These are phyloP conservation scores for Epithele typhae DNA, from an alignment of 768 basidiomycete species.

Conservation along the genomic window DNA sequence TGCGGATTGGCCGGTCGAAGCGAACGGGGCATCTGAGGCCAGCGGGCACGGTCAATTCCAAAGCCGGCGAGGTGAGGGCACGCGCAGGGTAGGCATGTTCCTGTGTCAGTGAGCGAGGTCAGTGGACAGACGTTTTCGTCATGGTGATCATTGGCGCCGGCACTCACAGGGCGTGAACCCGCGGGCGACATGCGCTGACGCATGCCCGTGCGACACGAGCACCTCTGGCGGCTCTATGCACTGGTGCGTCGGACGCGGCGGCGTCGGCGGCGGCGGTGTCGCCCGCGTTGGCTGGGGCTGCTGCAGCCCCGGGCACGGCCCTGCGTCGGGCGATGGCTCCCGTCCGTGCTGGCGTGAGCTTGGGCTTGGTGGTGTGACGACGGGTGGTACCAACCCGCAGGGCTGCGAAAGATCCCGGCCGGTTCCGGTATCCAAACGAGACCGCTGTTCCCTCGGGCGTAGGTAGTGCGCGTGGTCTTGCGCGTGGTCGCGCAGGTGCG, in stretches of 20 bases:
- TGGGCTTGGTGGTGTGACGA: neutral
- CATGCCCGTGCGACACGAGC: neutral
- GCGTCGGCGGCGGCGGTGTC: neutral
- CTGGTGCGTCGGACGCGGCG: neutral
- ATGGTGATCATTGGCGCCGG: too few species aligned
- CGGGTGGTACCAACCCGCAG: slow-evolving; percentile 1
- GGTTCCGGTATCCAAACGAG: too few species aligned
- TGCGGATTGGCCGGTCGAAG: too few species aligned
- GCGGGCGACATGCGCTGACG: neutral
- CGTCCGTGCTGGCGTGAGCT: neutral
- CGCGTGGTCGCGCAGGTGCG: too few species aligned
- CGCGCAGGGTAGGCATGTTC: too few species aligned
- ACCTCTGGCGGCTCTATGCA: neutral
- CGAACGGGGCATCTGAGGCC: too few species aligned
- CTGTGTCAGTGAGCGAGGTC: too few species aligned
- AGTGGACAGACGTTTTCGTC: too few species aligned
- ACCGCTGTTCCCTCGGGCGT: too few species aligned
- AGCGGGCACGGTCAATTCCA: too few species aligned
- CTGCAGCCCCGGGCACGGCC: slow-evolving; percentile 12
- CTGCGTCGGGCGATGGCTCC: slow-evolving; percentile 6
- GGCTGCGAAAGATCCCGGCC: neutral
- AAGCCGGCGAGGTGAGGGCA: too few species aligned
- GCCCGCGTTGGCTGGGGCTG: slow-evolving; percentile 18
- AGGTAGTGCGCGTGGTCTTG: slow-evolving; percentile 1
- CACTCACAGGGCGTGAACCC: too few species aligned